Conservation (phyloP, 163 green algal species). For the Coccomyxa subellipsoidea region DNA sequence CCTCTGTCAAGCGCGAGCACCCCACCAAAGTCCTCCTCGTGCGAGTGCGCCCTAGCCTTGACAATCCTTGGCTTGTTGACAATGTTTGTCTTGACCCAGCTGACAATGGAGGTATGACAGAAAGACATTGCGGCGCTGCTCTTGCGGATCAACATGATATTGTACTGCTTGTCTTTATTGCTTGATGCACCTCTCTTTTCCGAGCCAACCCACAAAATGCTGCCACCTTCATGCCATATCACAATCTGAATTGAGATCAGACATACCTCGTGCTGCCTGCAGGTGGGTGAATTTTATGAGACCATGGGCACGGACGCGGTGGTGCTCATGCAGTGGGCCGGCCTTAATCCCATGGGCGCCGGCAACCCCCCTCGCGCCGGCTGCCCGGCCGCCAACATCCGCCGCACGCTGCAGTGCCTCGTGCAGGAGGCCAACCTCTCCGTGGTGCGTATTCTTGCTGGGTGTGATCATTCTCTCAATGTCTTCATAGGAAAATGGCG, state of each 20-base stretch:
- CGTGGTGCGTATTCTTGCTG: slow-evolving; percentile 41
- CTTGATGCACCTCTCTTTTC: background rate
- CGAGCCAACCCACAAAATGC: background rate
- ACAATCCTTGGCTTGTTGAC: no score
- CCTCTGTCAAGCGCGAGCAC: slow-evolving; percentile 35
- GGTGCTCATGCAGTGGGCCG: slow-evolving; percentile 72
- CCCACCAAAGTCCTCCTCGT: slow-evolving; percentile 42
- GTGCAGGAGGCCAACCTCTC: slow-evolving; percentile 49
- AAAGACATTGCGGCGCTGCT: no score
- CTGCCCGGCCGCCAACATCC: slow-evolving; percentile 70
- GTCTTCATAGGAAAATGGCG: no score
- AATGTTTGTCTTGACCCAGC: no score
- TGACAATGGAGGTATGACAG: background rate
- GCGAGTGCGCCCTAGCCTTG: slow-evolving; percentile 34
- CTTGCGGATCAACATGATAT: background rate
- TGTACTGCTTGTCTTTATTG: background rate
- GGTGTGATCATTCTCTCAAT: background rate
- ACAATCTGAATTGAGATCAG: no score
- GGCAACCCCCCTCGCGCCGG: slow-evolving; percentile 62
- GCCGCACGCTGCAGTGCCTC: slow-evolving; percentile 51
- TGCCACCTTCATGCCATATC: no score
- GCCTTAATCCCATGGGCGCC: slow-evolving; percentile 75
- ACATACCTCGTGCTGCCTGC: no score
- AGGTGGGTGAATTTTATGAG: slow-evolving; percentile 88
- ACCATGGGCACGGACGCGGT: slow-evolving; percentile 77